Percentiles rank a stretch among this genome's conserved stretches.
These are phyloP conservation scores for Penicillium vulpinum DNA, from an alignment of 2,329 filamentous ascomycete species.

Conservation along the genomic window DNA sequence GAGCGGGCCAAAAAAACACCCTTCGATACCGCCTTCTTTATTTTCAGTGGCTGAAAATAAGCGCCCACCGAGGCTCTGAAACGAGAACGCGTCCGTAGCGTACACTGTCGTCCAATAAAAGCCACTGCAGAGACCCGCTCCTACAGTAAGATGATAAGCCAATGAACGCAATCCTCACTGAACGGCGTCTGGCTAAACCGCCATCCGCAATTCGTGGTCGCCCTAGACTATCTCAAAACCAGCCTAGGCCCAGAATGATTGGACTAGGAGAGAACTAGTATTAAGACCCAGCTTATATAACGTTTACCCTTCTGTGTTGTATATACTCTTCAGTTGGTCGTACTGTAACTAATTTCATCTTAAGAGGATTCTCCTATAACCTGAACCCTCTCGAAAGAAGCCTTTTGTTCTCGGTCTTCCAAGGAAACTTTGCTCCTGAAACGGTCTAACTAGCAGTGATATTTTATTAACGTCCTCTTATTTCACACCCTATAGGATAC, in stretches of 20 bases:
- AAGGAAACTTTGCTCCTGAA: not conserved
- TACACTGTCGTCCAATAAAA: not conserved
- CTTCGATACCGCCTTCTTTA: too few species aligned
- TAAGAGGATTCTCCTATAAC: constrained; percentile 11
- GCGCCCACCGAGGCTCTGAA: too few species aligned
- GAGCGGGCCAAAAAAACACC: too few species aligned
- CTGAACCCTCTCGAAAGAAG: constrained; percentile 1
- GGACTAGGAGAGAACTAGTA: constrained; percentile 7
- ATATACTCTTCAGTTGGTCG: constrained; percentile 7
- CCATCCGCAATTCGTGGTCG: not conserved
- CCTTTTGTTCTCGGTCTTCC: not conserved
- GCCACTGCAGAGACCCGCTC: constrained; percentile 5
- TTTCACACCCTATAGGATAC: not conserved
- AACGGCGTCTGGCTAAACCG: not conserved
- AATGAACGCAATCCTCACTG: constrained; percentile 5
- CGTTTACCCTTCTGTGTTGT: constrained; percentile 7
- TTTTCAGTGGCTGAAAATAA: too few species aligned
- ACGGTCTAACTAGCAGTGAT: not conserved
- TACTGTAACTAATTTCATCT: constrained; percentile 13
- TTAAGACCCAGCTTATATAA: constrained; percentile 13
- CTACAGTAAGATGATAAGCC: constrained; percentile 4
- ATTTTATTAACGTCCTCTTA: not conserved
- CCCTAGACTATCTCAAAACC: constrained; percentile 8
- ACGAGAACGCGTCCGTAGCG: not conserved
- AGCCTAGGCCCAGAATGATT: constrained; percentile 10